Conservation (phyloP, 768 basidiomycete genomes). For the Imleria badia region DNA sequence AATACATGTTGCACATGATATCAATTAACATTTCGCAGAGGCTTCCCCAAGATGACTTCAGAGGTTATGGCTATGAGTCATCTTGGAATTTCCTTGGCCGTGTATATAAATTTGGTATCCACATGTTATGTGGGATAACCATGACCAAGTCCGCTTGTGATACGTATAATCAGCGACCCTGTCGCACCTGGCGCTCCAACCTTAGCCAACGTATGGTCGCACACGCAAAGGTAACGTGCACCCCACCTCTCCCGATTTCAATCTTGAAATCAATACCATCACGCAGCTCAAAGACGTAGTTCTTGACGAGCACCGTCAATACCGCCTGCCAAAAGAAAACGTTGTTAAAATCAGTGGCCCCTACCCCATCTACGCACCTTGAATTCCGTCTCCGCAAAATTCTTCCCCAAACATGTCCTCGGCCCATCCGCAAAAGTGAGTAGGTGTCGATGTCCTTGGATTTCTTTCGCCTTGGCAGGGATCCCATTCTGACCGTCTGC, state of each 20-base stretch:
- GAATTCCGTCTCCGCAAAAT: slow-evolving; percentile 42
- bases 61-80: too few relatives aligned
- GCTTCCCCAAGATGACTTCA: too few relatives aligned
- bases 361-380: slow-evolving; percentile 18
- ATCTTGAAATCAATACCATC: slow-evolving; percentile 37
- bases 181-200: too few relatives aligned
- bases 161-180: too few relatives aligned
- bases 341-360: not conserved
- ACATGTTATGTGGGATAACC: too few relatives aligned
- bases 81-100: too few relatives aligned
- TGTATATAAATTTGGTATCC: too few relatives aligned
- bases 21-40: too few relatives aligned
- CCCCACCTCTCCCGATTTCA: slow-evolving; percentile 18
- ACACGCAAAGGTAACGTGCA: slow-evolving; percentile 27
- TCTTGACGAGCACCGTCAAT: slow-evolving; percentile 40
- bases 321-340: slow-evolving; percentile 33
- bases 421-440: slow-evolving; percentile 52
- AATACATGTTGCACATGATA: too few relatives aligned
- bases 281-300: slow-evolving; percentile 33
- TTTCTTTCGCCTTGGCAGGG: slow-evolving; percentile 33
- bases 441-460: slow-evolving; percentile 49
- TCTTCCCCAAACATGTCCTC: slow-evolving; percentile 46
- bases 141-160: too few relatives aligned
- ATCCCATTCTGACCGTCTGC: slow-evolving; percentile 12
- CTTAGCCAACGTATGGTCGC: not conserved